Conservation (phyloP, 129 eudicot species). For the Pseudognaphalium luteoalbum region DNA sequence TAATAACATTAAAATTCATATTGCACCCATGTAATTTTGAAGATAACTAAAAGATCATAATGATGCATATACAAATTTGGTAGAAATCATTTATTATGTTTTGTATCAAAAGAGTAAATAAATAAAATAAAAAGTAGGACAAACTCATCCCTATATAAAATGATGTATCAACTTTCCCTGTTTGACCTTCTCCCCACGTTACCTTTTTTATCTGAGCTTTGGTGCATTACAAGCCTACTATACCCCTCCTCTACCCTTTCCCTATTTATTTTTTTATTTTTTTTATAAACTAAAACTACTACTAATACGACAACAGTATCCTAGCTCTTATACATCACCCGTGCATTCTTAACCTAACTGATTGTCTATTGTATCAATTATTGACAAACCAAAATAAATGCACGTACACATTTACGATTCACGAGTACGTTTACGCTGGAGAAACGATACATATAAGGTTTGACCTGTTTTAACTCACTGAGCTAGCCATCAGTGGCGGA, state of each 20-base stretch:
- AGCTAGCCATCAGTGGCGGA: no score
- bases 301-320: not conserved
- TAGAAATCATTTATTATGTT: no score
- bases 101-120: not conserved
- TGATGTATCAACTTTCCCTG: slow-evolving; percentile 30
- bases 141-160: slow-evolving; percentile 21
- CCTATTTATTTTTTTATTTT: not conserved
- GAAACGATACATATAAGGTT: no score
- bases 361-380: not conserved
- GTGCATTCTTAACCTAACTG: not conserved
- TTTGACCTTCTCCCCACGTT: slow-evolving; percentile 39
- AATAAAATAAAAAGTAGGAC: not conserved
- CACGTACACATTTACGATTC: no score
- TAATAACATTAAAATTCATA: no score
- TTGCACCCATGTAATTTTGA: not conserved
- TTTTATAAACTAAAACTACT: not conserved
- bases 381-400: no score
- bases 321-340: not conserved
- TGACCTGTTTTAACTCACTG: no score
- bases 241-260: not conserved
- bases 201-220: slow-evolving; percentile 24
- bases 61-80: no score
- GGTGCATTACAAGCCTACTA: slow-evolving; percentile 15
- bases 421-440: no score
- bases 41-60: not conserved